Base-by-base conservation (phyloP, 2,329 filamentous ascomycete genomes). In the Geosmithia putterillii region DNA sequence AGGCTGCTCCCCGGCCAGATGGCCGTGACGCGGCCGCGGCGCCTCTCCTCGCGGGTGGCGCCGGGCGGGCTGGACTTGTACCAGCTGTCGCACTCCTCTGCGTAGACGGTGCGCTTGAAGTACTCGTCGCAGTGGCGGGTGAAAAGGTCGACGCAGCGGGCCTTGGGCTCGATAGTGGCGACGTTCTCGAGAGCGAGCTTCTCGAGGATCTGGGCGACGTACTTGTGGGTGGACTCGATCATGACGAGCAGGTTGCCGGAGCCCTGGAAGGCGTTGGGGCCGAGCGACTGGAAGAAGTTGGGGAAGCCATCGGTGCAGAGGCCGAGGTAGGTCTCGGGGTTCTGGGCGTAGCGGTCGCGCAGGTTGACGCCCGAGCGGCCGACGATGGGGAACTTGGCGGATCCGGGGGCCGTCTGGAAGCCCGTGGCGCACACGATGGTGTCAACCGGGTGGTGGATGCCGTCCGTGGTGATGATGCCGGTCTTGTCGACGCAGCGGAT, bases 371-470 rank as follows among this genome's bases (percentile, higher is more conserved):
- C 68, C 23, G 57, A 47, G 10, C 69, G 69, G 34, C 66, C 70
- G 5, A 67, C 54, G 23, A 74, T 53, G 2, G 69, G 69, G 46
- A 72, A 74, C 2, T 58, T 50, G 64, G 61, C 17, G 34, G 70
- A 4, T 60, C 52, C 52, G 72, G 73, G 2, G 36, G 67, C 70
- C 19, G 65, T 65, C 50, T 74, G 65, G 51, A 73, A 75, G 3
- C 72, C 71, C 0, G 71, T 74, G 25, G 71, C 72, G 48, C 71
- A 75, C 42, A 78, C 59, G 23, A 79, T 68, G 22, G 63, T 64
- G 50, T 79, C 75, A n/a, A 75, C 64, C 40, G 70, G 60, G 39
- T 71, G 51, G 14, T 67, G 52, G 41, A 64, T 52, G n/a, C 69
- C 72, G 5, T 64, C 65, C 1, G 56, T 58, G 15, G 74, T 61